These are phyloP conservation scores for Pythium rishiriense DNA, from an alignment of 352 stramenopile species.

Conservation along the genomic window DNA sequence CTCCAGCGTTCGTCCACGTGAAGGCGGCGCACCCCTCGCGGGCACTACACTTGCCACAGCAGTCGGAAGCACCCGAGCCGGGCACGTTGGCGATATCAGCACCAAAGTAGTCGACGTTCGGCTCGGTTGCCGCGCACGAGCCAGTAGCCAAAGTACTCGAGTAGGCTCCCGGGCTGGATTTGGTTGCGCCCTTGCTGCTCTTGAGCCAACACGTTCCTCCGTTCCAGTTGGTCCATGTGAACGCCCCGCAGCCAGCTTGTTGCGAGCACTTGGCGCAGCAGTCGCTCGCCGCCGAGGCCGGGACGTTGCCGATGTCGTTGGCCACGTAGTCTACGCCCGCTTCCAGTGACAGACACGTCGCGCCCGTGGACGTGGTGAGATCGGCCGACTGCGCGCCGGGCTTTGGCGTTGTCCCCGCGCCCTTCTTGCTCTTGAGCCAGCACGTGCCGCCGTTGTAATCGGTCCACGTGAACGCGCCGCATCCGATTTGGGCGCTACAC, in stretches of 20 bases:
- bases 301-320: constrained; percentile 29
- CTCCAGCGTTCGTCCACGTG: too few species aligned
- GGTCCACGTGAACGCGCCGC: not conserved
- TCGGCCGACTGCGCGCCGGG: not conserved
- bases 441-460: constrained; percentile 47
- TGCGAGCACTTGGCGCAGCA: constrained; percentile 27
- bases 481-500: constrained; percentile 40
- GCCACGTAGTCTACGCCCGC: constrained; percentile 28
- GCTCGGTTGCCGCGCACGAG: not conserved
- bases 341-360: constrained; percentile 14
- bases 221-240: constrained; percentile 46
- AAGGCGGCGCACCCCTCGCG: too few species aligned
- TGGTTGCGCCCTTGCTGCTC: constrained; percentile 15
- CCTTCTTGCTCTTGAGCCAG: constrained; percentile 64
- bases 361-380: not conserved
- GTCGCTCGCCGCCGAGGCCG: constrained; percentile 4
- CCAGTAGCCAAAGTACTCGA: too few species aligned
- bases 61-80: constrained; percentile 12
- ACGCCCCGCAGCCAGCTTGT: constrained; percentile 3
- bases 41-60: too few species aligned
- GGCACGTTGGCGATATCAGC: constrained; percentile 7
- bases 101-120: constrained; percentile 9
- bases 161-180: too few species aligned
- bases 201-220: constrained; percentile 59
- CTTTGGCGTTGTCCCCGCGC: constrained; percentile 10